Percentiles rank a stretch among this genome's conserved stretches.
Evolutionary conservation across 2,329 filamentous ascomycete genomes (phyloP).

Genomic region (Ceratocystis ficicola): DNA sequence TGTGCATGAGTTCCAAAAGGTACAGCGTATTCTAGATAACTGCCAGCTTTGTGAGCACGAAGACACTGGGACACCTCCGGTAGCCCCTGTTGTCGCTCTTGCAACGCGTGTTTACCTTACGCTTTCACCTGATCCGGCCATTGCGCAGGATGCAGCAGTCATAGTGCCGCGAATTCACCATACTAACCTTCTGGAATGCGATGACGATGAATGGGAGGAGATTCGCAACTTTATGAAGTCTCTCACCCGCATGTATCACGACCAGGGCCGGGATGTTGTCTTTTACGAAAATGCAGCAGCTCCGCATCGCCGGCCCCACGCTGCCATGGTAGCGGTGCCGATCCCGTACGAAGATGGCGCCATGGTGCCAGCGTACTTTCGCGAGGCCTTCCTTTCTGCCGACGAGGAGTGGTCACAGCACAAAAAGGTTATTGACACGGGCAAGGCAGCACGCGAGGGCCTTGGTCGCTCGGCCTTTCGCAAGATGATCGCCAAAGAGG

Average conservation of each 20-base stretch:
- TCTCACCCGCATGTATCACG: conserved; percentile 85
- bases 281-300: conserved; percentile 96
- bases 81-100: conserved; percentile 76
- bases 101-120: conserved; percentile 80
- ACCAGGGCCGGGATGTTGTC: conserved; percentile 79
- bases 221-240: conserved; percentile 98
- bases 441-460: conserved; percentile 48
- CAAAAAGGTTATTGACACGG: conserved; percentile 84
- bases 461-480: conserved; percentile 74
- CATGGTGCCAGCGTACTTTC: conserved; percentile 87
- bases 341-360: conserved; percentile 86
- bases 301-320: conserved; percentile 67
- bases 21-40: conserved; percentile 71
- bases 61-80: conserved; percentile 57
- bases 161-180: conserved; percentile 83
- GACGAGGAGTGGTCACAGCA: conserved; percentile 96
- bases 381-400: conserved; percentile 74
- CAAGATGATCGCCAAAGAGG: conserved; percentile 74
- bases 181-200: conserved; percentile 86
- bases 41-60: conserved; percentile 92
- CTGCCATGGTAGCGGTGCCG: conserved; percentile 73
- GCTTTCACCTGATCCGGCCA: conserved; percentile 76
- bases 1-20: conserved; percentile 77
- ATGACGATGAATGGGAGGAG: conserved; percentile 99
- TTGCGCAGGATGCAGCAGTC: conserved; percentile 69